A percentile compares a stretch with the other conserved stretches of the same genome.
Evolutionary conservation across 163 green algal genomes (phyloP).

Genomic region (Scenedesmus sp.): DNA sequence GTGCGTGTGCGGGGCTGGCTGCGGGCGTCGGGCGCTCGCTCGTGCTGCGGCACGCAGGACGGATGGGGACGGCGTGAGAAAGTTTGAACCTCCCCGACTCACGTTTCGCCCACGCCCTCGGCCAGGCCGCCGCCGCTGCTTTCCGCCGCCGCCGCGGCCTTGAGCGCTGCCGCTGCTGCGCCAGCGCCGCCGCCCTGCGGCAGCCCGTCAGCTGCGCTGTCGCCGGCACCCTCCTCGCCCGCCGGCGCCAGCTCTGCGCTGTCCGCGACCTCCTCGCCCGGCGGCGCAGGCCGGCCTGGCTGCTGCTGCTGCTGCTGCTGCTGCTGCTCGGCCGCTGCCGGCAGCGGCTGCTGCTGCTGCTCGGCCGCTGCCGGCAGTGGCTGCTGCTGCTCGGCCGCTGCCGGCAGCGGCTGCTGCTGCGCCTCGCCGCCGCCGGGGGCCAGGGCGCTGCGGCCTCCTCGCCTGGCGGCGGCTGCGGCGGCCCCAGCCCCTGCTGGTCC

Average conservation of each 20-base stretch:
- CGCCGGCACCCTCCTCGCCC: conserved; percentile 1
- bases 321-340: background rate
- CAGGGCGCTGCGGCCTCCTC: background rate
- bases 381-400: background rate
- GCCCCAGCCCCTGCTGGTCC: conserved; percentile 1
- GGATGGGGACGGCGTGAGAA: too few relatives aligned
- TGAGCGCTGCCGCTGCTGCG: too few relatives aligned
- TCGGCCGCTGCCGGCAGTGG: conserved; percentile 12
- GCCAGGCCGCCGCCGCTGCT: too few relatives aligned
- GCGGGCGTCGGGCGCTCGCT: too few relatives aligned
- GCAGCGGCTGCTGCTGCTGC: background rate
- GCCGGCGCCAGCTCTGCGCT: background rate
- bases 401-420: conserved; percentile 9
- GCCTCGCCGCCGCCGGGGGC: too few relatives aligned
- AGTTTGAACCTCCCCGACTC: too few relatives aligned
- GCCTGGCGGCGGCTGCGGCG: background rate
- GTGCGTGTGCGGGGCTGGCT: background rate
- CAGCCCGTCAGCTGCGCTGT: background rate
- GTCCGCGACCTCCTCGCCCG: background rate
- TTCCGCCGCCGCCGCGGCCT: too few relatives aligned
- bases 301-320: background rate
- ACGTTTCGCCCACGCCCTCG: too few relatives aligned
- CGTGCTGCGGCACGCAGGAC: too few relatives aligned
- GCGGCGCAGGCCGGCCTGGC: background rate
- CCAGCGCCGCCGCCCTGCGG: too few relatives aligned